Percentiles rank a stretch among this genome's conserved stretches.
These are phyloP conservation scores for Posidonia oceanica DNA, from an alignment of 116 monocot species.

Conservation along the genomic window DNA sequence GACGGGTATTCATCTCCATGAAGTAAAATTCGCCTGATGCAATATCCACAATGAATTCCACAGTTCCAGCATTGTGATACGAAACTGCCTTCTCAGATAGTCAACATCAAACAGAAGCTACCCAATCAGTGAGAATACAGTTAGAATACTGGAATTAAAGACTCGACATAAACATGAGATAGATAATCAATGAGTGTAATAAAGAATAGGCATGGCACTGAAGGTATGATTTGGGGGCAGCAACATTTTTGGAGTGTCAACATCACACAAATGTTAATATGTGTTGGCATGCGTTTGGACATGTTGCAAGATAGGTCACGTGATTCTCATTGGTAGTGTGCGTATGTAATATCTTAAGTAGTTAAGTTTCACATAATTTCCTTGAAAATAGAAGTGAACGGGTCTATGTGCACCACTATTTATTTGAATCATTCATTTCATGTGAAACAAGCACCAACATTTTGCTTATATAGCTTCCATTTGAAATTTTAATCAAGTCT, in stretches of 20 bases:
- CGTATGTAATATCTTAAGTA: too few relatives aligned
- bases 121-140: slow-evolving; percentile 8
- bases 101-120: slow-evolving; percentile 21
- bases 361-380: too few relatives aligned
- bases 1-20: slow-evolving; percentile 99
- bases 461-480: too few relatives aligned
- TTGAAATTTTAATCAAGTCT: too few relatives aligned
- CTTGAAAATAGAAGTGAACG: too few relatives aligned
- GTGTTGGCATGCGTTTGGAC: too few relatives aligned
- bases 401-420: too few relatives aligned
- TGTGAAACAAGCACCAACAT: too few relatives aligned
- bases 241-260: not conserved
- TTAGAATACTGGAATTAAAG: not conserved
- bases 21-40: slow-evolving; percentile 79
- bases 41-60: slow-evolving; percentile 97
- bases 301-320: too few relatives aligned
- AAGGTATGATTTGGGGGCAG: not conserved
- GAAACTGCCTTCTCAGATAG: slow-evolving; percentile 83
- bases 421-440: too few relatives aligned
- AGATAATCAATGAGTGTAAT: not conserved
- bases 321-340: too few relatives aligned
- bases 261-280: not conserved
- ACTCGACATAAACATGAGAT: not conserved
- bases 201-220: too few relatives aligned
- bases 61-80: slow-evolving; percentile 95